A percentile compares a stretch with the other conserved stretches of the same genome.
These are phyloP conservation scores for Durusdinium trenchii DNA, from an alignment of 73 alveolate genomes.

Conservation along the genomic window DNA sequence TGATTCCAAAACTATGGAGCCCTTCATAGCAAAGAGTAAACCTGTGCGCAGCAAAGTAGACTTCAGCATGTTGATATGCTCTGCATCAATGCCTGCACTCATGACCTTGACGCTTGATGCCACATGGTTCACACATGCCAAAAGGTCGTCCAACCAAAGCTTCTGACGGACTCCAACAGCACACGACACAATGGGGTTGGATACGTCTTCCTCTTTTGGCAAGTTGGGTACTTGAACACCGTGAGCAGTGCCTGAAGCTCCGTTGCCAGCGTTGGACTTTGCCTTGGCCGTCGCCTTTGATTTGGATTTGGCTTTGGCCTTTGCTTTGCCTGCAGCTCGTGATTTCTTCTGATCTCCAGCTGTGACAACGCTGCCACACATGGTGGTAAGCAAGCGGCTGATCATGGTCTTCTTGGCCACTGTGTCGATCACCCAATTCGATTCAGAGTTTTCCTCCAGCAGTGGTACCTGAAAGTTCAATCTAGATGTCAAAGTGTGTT, in stretches of 20 bases:
- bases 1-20: not conserved
- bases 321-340: not conserved
- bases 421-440: not conserved
- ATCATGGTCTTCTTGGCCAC: not conserved
- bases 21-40: not conserved
- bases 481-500: too few species aligned
- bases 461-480: not conserved
- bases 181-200: not conserved
- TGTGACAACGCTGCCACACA: not conserved
- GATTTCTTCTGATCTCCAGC: not conserved
- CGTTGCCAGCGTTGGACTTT: not conserved
- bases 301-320: not conserved
- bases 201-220: not conserved
- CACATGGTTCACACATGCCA: not conserved
- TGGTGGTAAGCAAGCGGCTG: not conserved
- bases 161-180: not conserved
- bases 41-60: not conserved
- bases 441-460: not conserved
- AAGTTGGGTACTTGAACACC: not conserved
- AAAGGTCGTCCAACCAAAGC: not conserved
- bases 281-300: too few species aligned
- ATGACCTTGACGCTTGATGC: not conserved
- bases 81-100: not conserved
- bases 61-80: not conserved
- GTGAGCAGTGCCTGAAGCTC: too few species aligned